Percentiles rank a stretch among this genome's conserved stretches.
Conservation (phyloP, 1,139 yeast species). For the Kodamaea sp. region DNA sequence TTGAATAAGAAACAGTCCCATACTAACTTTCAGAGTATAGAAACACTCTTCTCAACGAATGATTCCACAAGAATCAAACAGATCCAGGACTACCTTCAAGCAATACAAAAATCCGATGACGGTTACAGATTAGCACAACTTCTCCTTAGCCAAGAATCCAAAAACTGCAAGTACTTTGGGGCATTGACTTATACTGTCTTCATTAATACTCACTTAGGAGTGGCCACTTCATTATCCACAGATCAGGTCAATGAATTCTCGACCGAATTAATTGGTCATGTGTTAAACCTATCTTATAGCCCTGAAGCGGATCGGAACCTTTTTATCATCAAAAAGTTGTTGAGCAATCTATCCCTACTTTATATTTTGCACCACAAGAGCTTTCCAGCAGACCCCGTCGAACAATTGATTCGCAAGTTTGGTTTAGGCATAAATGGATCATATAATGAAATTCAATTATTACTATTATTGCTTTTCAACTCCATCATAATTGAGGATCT, state of each 20-base stretch:
- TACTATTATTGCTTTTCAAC: slow-evolving; percentile 15
- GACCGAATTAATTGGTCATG: slow-evolving; percentile 10
- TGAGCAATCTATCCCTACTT: slow-evolving; percentile 56
- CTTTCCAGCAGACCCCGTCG: slow-evolving; percentile 8
- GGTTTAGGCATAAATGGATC: slow-evolving; percentile 2
- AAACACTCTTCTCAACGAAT: slow-evolving; percentile 41
- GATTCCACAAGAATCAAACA: slow-evolving; percentile 44
- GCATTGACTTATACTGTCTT: slow-evolving; percentile 68
- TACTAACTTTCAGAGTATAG: too few relatives aligned
- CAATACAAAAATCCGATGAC: slow-evolving; percentile 51
- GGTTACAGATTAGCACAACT: slow-evolving; percentile 54
- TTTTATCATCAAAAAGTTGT: slow-evolving; percentile 34
- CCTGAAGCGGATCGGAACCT: slow-evolving; percentile 14
- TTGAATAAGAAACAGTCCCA: too few relatives aligned
- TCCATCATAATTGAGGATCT: slow-evolving; percentile 61
- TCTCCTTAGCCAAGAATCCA: slow-evolving; percentile 41
- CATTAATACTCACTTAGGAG: slow-evolving; percentile 36
- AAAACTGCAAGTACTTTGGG: slow-evolving; percentile 67
- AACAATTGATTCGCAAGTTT: slow-evolving; percentile 6
- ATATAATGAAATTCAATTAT: slow-evolving; percentile 9
- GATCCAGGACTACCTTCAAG: slow-evolving; percentile 55
- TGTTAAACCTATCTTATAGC: slow-evolving; percentile 3
- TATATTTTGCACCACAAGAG: slow-evolving; percentile 30
- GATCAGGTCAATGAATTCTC: slow-evolving; percentile 7
- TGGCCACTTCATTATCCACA: slow-evolving; percentile 1